Percentiles rank a stretch among this genome's conserved stretches.
phyloP scores from a whole-genome alignment of 495 filamentous ascomycete species.

The Penicillium argentinense region DNA sequence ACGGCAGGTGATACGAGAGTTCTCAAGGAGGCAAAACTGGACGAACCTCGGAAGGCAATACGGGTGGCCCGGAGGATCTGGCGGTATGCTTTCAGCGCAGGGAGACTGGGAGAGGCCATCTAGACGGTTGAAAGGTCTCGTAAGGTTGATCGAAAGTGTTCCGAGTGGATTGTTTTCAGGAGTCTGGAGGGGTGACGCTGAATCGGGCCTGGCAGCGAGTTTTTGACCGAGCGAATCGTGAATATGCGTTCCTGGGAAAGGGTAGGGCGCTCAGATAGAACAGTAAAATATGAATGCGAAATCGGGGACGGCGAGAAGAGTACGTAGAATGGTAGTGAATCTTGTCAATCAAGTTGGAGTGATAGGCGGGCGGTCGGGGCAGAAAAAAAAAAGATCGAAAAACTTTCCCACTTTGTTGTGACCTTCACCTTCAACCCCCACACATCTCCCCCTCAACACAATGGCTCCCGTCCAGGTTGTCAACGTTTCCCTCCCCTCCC shows the following conservation, averaged over 20 bases:
- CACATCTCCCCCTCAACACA: slow-evolving; percentile 20
- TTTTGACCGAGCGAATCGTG: no score
- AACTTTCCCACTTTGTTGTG: slow-evolving; percentile 19
- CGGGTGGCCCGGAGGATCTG: slow-evolving; percentile 77
- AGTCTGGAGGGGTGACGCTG: no score
- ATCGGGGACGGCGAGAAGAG: neutral
- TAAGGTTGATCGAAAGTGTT: neutral
- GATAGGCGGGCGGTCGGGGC: slow-evolving; percentile 32
- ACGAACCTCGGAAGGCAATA: slow-evolving; percentile 78
- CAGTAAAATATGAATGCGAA: no score
- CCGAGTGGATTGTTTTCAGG: no score
- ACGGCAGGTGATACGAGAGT: no score
- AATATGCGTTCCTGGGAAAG: neutral
- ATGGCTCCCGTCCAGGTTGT: slow-evolving; percentile 50
- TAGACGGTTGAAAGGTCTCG: neutral
- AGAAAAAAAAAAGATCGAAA: slow-evolving; percentile 38
- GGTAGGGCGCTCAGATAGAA: neutral
- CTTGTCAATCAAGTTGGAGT: slow-evolving; percentile 30
- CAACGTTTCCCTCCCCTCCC: slow-evolving; percentile 65
- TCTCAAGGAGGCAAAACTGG: no score
- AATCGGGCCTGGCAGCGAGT: no score
- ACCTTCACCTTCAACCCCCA: slow-evolving; percentile 16
- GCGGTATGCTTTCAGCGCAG: slow-evolving; percentile 79
- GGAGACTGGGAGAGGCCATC: slow-evolving; percentile 34
- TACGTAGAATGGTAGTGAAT: neutral